phyloP scores from a whole-genome alignment of 2,329 filamentous ascomycete genomes.

The Amauroascus niger region DNA sequence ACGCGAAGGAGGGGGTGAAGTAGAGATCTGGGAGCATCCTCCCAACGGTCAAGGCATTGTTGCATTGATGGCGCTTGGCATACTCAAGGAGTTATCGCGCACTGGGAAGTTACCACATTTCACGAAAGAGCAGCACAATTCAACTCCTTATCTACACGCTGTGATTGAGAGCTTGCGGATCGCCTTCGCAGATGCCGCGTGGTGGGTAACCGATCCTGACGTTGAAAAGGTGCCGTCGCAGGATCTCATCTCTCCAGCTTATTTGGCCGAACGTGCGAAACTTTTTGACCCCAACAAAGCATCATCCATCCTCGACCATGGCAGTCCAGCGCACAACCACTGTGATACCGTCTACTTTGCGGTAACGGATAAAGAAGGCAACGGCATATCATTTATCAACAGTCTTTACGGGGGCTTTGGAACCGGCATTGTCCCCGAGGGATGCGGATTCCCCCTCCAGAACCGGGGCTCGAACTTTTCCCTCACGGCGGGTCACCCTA shows the following conservation, averaged over 20 bases:
- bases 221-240: conserved; percentile 59
- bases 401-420: conserved; percentile 84
- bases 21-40: conserved; percentile 92
- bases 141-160: conserved; percentile 68
- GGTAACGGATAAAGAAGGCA: conserved; percentile 69
- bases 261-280: conserved; percentile 60
- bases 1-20: conserved; percentile 38
- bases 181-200: conserved; percentile 78
- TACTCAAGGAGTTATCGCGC: conserved; percentile 75
- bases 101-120: conserved; percentile 65
- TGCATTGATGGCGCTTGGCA: conserved; percentile 85
- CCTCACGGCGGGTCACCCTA: conserved; percentile 61
- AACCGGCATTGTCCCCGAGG: conserved; percentile 70
- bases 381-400: conserved; percentile 94
- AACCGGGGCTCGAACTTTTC: conserved; percentile 86
- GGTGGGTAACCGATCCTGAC: conserved; percentile 82
- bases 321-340: conserved; percentile 73
- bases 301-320: conserved; percentile 51
- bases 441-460: conserved; percentile 87
- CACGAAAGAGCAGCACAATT: conserved; percentile 65
- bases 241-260: conserved; percentile 59
- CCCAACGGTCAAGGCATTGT: conserved; percentile 95
- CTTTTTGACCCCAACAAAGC: conserved; percentile 51
- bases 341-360: conserved; percentile 94
- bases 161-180: conserved; percentile 81